These are phyloP conservation scores for Epichloe bromicola DNA, from an alignment of 2,329 filamentous ascomycete species.

Conservation along the genomic window DNA sequence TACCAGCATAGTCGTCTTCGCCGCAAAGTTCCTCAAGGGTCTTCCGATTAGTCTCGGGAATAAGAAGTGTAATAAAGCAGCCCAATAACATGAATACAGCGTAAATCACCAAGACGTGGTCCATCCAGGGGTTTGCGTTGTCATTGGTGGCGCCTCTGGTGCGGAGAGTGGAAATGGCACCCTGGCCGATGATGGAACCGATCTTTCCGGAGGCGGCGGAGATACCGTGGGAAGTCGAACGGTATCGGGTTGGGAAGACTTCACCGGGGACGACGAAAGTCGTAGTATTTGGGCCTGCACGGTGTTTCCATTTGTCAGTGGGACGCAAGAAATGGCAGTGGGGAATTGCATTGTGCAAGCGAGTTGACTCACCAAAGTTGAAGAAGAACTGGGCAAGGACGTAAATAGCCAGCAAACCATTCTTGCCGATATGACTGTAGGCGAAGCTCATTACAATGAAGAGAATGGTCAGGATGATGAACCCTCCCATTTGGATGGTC, in stretches of 20 bases:
- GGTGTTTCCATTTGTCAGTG: conserved; percentile 1
- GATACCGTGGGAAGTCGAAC: conserved; percentile 44
- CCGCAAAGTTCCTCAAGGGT: conserved; percentile 51
- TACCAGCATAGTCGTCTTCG: conserved; percentile 20
- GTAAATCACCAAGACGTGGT: conserved; percentile 64
- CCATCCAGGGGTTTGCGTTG: conserved; percentile 49
- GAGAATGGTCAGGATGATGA: conserved; percentile 45
- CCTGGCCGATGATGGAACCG: conserved; percentile 43
- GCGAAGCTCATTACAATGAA: conserved; percentile 52
- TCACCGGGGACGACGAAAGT: conserved; percentile 46
- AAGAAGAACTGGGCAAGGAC: conserved; percentile 47
- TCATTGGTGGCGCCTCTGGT: conserved; percentile 27
- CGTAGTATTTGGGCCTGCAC: conserved; percentile 36
- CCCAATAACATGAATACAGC: conserved; percentile 68
- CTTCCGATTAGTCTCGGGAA: conserved; percentile 63
- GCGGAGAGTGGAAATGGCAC: conserved; percentile 42
- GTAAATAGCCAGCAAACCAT: conserved; percentile 42
- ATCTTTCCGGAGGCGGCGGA: conserved; percentile 42
- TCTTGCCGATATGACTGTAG: conserved; percentile 38
- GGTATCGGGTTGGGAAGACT: conserved; percentile 43
- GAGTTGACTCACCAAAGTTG: conserved; percentile 31
- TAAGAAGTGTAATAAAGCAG: conserved; percentile 53
- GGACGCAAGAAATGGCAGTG: too few relatives aligned
- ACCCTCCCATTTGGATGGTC: conserved; percentile 58
- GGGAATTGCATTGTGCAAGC: too few relatives aligned